phyloP scores from a whole-genome alignment of 176 grass and related monocot species.

The Carex parvula region DNA sequence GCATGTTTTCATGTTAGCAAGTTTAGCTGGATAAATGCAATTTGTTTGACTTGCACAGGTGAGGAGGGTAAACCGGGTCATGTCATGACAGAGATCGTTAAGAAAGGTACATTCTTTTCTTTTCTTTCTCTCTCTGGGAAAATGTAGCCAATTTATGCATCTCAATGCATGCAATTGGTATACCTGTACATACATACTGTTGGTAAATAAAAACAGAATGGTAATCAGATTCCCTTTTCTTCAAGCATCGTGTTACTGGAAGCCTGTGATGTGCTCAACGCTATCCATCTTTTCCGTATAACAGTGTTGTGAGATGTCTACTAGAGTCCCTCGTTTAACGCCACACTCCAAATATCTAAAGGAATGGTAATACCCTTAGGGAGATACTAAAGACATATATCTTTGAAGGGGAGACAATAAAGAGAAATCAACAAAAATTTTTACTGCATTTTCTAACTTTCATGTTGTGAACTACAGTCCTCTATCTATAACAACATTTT shows the following conservation, averaged over 20 bases:
- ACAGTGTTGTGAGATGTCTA: background rate
- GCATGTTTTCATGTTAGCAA: conserved; percentile 15
- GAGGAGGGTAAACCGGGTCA: conserved; percentile 69
- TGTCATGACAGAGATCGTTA: conserved; percentile 55
- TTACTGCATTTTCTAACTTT: background rate
- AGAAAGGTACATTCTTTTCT: conserved; percentile 54
- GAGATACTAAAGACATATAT: background rate
- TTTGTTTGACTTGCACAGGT: conserved; percentile 43
- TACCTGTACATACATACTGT: background rate
- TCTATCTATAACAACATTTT: background rate
- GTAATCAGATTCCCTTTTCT: background rate
- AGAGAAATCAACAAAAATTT: background rate
- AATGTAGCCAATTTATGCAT: conserved; percentile 1
- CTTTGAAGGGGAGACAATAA: background rate
- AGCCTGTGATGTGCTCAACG: background rate
- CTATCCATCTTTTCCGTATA: background rate
- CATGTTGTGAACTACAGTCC: background rate
- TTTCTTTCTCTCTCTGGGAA: background rate
- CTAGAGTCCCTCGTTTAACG: background rate
- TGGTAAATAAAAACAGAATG: background rate
- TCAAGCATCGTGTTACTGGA: background rate
- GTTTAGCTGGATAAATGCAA: background rate
- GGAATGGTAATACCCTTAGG: background rate
- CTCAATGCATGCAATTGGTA: background rate
- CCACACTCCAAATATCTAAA: background rate